These are phyloP conservation scores for Puya raimondii DNA, from an alignment of 176 grass and related monocot species.

Conservation along the genomic window DNA sequence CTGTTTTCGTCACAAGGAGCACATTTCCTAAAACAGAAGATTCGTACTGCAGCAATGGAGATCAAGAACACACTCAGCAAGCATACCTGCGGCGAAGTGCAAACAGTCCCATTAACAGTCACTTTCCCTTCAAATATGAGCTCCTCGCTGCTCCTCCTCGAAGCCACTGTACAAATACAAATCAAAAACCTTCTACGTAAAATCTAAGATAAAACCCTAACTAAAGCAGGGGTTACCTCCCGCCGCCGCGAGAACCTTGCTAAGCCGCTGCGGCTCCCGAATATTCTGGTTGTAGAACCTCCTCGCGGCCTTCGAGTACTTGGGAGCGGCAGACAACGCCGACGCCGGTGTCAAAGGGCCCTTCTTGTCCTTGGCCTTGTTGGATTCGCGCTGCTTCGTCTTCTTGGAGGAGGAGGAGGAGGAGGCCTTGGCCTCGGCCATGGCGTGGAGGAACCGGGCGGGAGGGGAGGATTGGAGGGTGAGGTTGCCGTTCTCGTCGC, in stretches of 20 bases:
- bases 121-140: slow-evolving; percentile 97
- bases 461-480: slow-evolving; percentile 41
- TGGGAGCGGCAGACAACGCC: slow-evolving; percentile 16
- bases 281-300: slow-evolving; percentile 89
- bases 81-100: slow-evolving; percentile 76
- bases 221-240: slow-evolving; percentile 35
- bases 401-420: slow-evolving; percentile 39
- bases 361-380: slow-evolving; percentile 25
- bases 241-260: slow-evolving; percentile 70
- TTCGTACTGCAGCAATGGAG: too few species aligned
- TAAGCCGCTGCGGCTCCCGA: slow-evolving; percentile 44
- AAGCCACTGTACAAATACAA: slow-evolving; percentile 46
- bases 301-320: slow-evolving; percentile 90
- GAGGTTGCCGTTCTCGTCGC: slow-evolving; percentile 48
- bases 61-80: not conserved
- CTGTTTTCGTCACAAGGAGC: too few species aligned
- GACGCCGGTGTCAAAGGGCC: slow-evolving; percentile 12
- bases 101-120: slow-evolving; percentile 82
- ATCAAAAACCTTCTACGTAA: not conserved
- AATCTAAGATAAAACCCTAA: not conserved
- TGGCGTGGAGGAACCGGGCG: slow-evolving; percentile 45
- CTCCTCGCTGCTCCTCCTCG: slow-evolving; percentile 78
- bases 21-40: too few species aligned
- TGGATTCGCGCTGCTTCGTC: slow-evolving; percentile 7
- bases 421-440: slow-evolving; percentile 39